Percentiles rank a stretch among this genome's conserved stretches.
Conservation (phyloP, 2,329 filamentous ascomycete species). For the Exophiala sp. region DNA sequence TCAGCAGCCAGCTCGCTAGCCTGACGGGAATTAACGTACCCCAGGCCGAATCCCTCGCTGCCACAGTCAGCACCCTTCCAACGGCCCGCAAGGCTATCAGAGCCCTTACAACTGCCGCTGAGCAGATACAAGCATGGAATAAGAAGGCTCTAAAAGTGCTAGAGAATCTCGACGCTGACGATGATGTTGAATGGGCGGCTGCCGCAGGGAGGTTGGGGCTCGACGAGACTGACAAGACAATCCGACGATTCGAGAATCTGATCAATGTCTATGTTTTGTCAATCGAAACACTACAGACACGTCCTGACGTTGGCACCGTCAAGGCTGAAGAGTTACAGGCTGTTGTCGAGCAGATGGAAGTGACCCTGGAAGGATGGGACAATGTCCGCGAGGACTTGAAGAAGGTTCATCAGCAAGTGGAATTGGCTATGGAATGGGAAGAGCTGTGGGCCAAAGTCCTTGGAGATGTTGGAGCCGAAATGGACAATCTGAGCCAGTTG, state of each 20-base stretch:
- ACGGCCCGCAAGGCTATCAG: slow-evolving; percentile 77
- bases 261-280: slow-evolving; percentile 89
- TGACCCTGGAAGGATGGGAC: slow-evolving; percentile 75
- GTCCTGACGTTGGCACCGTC: slow-evolving; percentile 67
- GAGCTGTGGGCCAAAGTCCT: slow-evolving; percentile 92
- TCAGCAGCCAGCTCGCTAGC: slow-evolving; percentile 87
- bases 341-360: slow-evolving; percentile 84
- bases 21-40: slow-evolving; percentile 85
- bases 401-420: slow-evolving; percentile 80
- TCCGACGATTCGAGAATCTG: slow-evolving; percentile 76
- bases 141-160: slow-evolving; percentile 86
- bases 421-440: slow-evolving; percentile 98
- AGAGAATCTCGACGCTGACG: slow-evolving; percentile 81
- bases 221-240: slow-evolving; percentile 59
- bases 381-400: slow-evolving; percentile 72
- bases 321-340: slow-evolving; percentile 63
- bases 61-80: slow-evolving; percentile 75
- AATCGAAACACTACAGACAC: slow-evolving; percentile 83
- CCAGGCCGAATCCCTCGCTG: slow-evolving; percentile 74
- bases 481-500: slow-evolving; percentile 69
- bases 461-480: slow-evolving; percentile 85
- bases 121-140: slow-evolving; percentile 93
- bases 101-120: slow-evolving; percentile 77
- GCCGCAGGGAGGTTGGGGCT: slow-evolving; percentile 63
- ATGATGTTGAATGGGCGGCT: slow-evolving; percentile 93